A percentile compares a stretch with the other conserved stretches of the same genome.
Evolutionary conservation across 2,329 filamentous ascomycete genomes (phyloP).

Genomic region (Fusarium liriodendri): DNA sequence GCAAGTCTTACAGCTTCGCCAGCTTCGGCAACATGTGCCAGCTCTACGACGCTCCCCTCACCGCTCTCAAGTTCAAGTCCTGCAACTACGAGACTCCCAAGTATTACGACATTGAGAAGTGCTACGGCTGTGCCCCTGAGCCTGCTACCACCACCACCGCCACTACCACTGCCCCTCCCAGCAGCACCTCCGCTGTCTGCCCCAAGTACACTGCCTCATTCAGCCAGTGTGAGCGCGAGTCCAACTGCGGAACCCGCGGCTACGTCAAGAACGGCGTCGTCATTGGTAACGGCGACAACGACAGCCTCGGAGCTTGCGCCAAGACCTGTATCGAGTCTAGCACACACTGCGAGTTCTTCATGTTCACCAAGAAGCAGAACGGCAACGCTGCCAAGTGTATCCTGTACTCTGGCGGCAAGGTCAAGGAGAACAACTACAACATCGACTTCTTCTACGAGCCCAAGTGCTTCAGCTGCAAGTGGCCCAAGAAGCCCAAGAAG

Average conservation of each 20-base stretch:
- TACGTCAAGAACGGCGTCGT: constrained; percentile 14
- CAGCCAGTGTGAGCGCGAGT: constrained; percentile 6
- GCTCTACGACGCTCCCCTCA: neutral
- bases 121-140: neutral
- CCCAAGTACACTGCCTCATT: constrained; percentile 25
- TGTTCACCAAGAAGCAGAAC: constrained; percentile 9
- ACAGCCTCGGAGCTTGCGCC: constrained; percentile 30
- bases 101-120: neutral
- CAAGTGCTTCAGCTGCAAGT: constrained; percentile 25
- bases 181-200: constrained; percentile 13
- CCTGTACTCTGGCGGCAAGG: constrained; percentile 22
- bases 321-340: constrained; percentile 32
- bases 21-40: neutral
- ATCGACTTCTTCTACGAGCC: constrained; percentile 20
- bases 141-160: neutral
- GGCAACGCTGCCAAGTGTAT: constrained; percentile 19
- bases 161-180: neutral
- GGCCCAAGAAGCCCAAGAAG: constrained; percentile 1
- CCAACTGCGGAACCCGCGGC: constrained; percentile 20
- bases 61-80: neutral
- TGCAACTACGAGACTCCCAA: neutral
- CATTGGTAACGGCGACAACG: constrained; percentile 10
- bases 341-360: constrained; percentile 23
- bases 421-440: constrained; percentile 7
- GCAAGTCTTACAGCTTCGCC: constrained; percentile 32